Evolutionary conservation across 2,329 filamentous ascomycete species (phyloP), one percentile per base, ranked within the genome.

Genomic region (Pseudocercospora crystallina): DNA sequence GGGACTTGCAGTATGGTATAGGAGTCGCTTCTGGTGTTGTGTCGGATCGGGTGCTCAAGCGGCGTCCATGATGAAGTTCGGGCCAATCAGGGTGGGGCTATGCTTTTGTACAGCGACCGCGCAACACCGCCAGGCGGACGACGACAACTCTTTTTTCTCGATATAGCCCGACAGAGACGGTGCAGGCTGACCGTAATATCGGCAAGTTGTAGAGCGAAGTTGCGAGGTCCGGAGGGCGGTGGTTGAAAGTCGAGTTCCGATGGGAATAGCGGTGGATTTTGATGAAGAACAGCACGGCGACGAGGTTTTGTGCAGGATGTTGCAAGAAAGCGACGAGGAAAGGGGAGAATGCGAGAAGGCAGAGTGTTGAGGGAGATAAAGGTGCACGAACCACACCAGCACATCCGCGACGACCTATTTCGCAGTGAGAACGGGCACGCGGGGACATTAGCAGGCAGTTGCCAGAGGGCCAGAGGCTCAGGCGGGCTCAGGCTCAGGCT

Each of bases 31-130:
- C n/a, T n/a, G n/a, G n/a, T n/a, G n/a, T n/a, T n/a, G n/a, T n/a
- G n/a, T n/a, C n/a, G n/a, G n/a, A n/a, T n/a, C 7, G 20, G 20
- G 20, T 4, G 20, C 7, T 26, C 20, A 26, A 26, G 20, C 20
- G 20, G 20, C 20, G 4, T 26, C 20, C 20, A 26, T 26, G 20
- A 26, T 26, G 20, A 26, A 26, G 20, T 26, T 26, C 20, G 20
- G 49, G 39, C 49, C 49, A 52, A 52, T 52, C 12, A 52, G 49
- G 35, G 40, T 40, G 20, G 34, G 40, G 30, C 17, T 37, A n/a
- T 45, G 35, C 13, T 36, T 38, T 42, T 31, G 33, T 33, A 17
- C 40, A 36, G 45, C 40, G 40, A 45, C 20, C 7, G 20, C 20
- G 20, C 20, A 26, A 26, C 20, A 26, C 20, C 20, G 20, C 20